Percentiles rank a stretch among this genome's conserved stretches.
Conservation (phyloP, 1,284 basidiomycete species). For the Trichosporon ovoides region DNA sequence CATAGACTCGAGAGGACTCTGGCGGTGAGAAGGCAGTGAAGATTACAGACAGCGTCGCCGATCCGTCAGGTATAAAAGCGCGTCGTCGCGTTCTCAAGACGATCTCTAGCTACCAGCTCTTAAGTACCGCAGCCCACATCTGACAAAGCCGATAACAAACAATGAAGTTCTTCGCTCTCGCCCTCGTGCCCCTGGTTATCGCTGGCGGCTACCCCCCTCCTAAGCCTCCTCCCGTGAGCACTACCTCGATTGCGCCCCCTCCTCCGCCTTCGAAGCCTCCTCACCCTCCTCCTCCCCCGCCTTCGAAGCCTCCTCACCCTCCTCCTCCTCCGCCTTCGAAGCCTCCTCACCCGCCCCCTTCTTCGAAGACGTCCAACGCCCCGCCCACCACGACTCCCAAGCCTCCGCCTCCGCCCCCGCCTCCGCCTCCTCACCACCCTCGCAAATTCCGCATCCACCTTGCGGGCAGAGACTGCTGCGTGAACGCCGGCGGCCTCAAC, state of each 20-base stretch:
- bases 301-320: not conserved
- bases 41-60: too few species aligned
- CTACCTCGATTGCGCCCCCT: not conserved
- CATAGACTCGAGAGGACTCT: too few species aligned
- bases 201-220: not conserved
- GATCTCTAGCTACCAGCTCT: too few species aligned
- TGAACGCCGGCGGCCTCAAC: not conserved
- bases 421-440: not conserved
- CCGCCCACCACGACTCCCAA: not conserved
- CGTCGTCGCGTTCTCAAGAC: too few species aligned
- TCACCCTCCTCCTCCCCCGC: not conserved
- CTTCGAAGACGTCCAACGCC: not conserved
- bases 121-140: too few species aligned
- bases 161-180: conserved; percentile 1
- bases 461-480: not conserved
- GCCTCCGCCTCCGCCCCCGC: not conserved
- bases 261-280: not conserved
- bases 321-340: not conserved
- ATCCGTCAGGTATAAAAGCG: too few species aligned
- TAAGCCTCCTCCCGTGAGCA: not conserved
- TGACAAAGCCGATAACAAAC: not conserved
- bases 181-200: not conserved
- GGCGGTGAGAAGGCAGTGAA: too few species aligned
- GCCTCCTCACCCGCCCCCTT: not conserved
- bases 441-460: not conserved